Conservation (phyloP, 23 red algal genomes). For the Gracilariopsis chorda region DNA sequence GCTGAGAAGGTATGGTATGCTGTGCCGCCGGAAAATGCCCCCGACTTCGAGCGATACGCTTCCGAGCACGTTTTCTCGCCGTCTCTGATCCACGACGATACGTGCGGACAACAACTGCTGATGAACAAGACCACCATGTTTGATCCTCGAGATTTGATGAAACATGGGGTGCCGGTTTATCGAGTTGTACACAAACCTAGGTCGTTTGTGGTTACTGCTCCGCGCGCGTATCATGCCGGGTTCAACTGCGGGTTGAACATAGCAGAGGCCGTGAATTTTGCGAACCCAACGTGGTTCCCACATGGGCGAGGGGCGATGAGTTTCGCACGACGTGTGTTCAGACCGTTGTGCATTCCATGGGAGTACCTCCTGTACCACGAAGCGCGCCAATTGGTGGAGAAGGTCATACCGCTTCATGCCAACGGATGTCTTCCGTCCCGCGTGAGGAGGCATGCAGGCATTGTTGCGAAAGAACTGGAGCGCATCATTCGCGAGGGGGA, state of each 20-base stretch:
- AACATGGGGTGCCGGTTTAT: constrained; percentile 43
- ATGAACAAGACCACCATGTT: constrained; percentile 84
- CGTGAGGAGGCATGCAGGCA: background rate
- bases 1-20: constrained; percentile 85
- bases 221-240: constrained; percentile 90
- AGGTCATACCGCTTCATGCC: background rate
- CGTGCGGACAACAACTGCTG: constrained; percentile 18
- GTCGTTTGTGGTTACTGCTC: constrained; percentile 79
- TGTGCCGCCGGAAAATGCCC: constrained; percentile 39
- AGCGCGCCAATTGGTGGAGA: background rate
- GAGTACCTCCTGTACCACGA: constrained; percentile 65
- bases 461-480: constrained; percentile 25
- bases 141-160: constrained; percentile 33
- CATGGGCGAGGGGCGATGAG: constrained; percentile 41
- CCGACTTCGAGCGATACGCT: constrained; percentile 54
- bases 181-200: constrained; percentile 76
- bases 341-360: constrained; percentile 15
- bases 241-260: constrained; percentile 90
- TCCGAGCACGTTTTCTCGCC: constrained; percentile 23
- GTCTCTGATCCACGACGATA: constrained; percentile 12
- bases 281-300: constrained; percentile 72
- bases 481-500: constrained; percentile 30
- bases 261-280: constrained; percentile 96
- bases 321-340: background rate
- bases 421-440: background rate